These are phyloP conservation scores for Nannizziopsis arthrosporioides DNA, from an alignment of 2,329 filamentous ascomycete species.

Conservation along the genomic window DNA sequence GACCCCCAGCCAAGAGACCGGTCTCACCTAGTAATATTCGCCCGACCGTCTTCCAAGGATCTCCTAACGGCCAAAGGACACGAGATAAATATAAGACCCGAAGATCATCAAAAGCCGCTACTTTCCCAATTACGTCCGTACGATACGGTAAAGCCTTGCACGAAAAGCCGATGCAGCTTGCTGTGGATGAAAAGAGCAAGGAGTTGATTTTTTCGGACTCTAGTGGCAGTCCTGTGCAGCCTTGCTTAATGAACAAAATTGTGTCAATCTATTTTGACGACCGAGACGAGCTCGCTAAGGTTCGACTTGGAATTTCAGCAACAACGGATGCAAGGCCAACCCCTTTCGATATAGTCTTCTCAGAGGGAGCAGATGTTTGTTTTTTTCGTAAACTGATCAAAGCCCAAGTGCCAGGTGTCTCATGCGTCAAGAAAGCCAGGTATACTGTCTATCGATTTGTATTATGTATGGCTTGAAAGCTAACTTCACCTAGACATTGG, in stretches of 20 bases:
- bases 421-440: slow-evolving; percentile 1
- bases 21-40: slow-evolving; percentile 27
- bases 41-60: slow-evolving; percentile 21
- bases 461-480: background rate
- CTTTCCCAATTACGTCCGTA: slow-evolving; percentile 7
- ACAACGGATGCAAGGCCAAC: background rate
- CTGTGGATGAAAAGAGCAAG: slow-evolving; percentile 1
- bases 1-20: background rate
- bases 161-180: slow-evolving; percentile 1
- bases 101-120: background rate
- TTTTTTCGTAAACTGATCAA: slow-evolving; percentile 5
- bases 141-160: background rate
- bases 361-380: slow-evolving; percentile 1
- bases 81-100: slow-evolving; percentile 1
- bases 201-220: background rate
- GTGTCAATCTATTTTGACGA: slow-evolving; percentile 16
- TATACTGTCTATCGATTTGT: background rate
- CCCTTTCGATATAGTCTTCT: slow-evolving; percentile 8
- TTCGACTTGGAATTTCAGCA: slow-evolving; percentile 22
- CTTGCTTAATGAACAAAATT: slow-evolving; percentile 18
- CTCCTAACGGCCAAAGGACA: slow-evolving; percentile 7
- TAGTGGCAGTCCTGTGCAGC: background rate
- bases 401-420: slow-evolving; percentile 1
- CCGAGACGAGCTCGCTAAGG: slow-evolving; percentile 19
- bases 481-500: slow-evolving; percentile 20